These are phyloP conservation scores for Thymus mandschuricus DNA, from an alignment of 257 asterid genomes.

Conservation along the genomic window DNA sequence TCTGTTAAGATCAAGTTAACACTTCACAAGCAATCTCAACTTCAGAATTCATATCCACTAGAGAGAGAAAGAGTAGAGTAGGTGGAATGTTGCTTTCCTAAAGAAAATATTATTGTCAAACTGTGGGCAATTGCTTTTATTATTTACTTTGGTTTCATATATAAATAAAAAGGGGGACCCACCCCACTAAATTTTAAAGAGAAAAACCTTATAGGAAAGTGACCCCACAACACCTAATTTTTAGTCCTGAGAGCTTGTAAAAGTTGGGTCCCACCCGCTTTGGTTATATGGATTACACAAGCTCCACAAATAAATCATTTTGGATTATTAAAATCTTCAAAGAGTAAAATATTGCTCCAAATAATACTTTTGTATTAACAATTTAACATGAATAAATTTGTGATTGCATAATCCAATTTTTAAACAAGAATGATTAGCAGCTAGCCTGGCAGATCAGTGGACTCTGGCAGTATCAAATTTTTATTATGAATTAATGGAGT, in stretches of 20 bases:
- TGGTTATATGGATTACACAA: conserved; percentile 34
- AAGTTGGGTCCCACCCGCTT: conserved; percentile 38
- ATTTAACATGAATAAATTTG: background rate
- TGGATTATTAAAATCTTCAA: background rate
- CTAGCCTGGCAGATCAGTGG: conserved; percentile 25
- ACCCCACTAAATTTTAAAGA: conserved; percentile 44
- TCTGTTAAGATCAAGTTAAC: conserved; percentile 28
- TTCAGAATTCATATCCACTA: conserved; percentile 21
- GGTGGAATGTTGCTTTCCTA: conserved; percentile 64
- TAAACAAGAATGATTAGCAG: conserved; percentile 23
- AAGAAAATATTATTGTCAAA: conserved; percentile 65
- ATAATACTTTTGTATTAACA: background rate
- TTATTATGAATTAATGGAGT: conserved; percentile 6
- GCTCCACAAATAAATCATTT: conserved; percentile 49
- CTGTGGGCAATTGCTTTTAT: conserved; percentile 63
- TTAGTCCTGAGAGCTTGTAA: conserved; percentile 32
- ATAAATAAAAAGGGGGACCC: conserved; percentile 34
- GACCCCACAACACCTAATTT: conserved; percentile 56
- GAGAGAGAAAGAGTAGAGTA: conserved; percentile 27
- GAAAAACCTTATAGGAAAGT: conserved; percentile 28
- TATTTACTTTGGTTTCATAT: conserved; percentile 49
- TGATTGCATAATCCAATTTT: conserved; percentile 5
- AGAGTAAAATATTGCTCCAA: background rate
- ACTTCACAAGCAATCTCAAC: conserved; percentile 42
- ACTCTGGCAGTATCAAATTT: conserved; percentile 28